Base-by-base conservation (phyloP, 2,329 filamentous ascomycete genomes). In the Metarhizium brunneum region DNA sequence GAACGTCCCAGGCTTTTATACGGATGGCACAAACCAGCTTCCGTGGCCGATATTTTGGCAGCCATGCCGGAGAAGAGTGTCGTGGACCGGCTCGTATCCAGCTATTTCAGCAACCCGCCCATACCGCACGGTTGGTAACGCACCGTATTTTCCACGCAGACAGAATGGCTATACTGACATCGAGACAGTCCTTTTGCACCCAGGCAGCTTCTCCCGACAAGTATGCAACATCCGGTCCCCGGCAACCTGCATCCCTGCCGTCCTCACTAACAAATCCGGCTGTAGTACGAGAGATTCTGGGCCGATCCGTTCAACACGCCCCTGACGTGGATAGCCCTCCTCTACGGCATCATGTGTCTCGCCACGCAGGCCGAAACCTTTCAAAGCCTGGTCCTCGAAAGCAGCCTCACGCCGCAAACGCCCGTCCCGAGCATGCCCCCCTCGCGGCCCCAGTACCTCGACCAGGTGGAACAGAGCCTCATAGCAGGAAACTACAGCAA, bases 271-370 rank as follows among this genome's bases (percentile, higher is more conserved):
- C 25, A 25, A 25, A 3, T 1, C 25, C 25, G 42, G 25, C 2
- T 3, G 14, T 20, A 75, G 70, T 79, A 79, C 54, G 66, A 72
- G 3, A 62, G 61, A 0, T 79, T 78, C 54, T 79, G 76, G 75
- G 56, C 65, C 7, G 59, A 71, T 11, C 73, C 72, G 3, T 55
- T 61, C 2, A 60, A 59, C 0, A 68, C 66, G 2, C 68, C 75
- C 0, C 63, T 71, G 3, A 70, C 73, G 56, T 80, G 76, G 76
- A 53, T 80, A 11, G 76, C 73, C 1, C 65, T 78, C 1, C 59
- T 79, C 0, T 79, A 74, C 60, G 69, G 67, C 6, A 76, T 79
- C 4, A 63, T 79, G 48, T 72, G 71, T 52, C 64, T 78, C 6
- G 68, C 75, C 1, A 56, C 16, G 25, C 40, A 30, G 11, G 50